These are phyloP conservation scores for Fusarium sp. DNA, from an alignment of 2,329 filamentous ascomycete species.

Conservation along the genomic window DNA sequence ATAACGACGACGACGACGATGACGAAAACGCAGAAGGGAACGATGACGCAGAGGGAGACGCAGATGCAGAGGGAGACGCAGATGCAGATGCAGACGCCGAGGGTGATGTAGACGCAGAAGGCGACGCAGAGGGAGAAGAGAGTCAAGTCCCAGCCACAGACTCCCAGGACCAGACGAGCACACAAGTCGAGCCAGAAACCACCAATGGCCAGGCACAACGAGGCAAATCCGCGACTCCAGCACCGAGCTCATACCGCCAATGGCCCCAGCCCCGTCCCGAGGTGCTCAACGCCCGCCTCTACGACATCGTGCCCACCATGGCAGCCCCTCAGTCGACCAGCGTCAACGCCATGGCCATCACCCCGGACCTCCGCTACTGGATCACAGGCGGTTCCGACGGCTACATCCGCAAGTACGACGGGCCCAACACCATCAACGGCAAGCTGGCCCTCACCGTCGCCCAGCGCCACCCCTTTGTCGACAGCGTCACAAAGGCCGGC, in stretches of 20 bases:
- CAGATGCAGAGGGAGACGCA: conserved; percentile 52
- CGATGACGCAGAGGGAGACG: conserved; percentile 52
- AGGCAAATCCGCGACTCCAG: conserved; percentile 47
- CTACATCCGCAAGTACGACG: conserved; percentile 97
- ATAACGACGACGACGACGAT: no score
- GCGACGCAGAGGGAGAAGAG: conserved; percentile 53
- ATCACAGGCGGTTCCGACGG: conserved; percentile 94
- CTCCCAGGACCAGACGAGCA: conserved; percentile 52
- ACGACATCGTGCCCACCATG: conserved; percentile 97
- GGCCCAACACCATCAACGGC: conserved; percentile 92
- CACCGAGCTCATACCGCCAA: conserved; percentile 37
- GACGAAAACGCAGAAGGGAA: conserved; percentile 46
- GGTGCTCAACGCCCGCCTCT: conserved; percentile 80
- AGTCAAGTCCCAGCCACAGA: conserved; percentile 44
- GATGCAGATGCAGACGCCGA: conserved; percentile 53
- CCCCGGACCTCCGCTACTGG: conserved; percentile 93
- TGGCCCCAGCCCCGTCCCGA: conserved; percentile 78
- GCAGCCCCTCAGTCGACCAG: conserved; percentile 95
- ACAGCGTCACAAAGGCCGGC: conserved; percentile 95
- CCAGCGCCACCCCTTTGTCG: conserved; percentile 95
- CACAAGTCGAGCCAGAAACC: conserved; percentile 48
- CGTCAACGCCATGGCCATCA: conserved; percentile 91
- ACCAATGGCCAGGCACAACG: conserved; percentile 39
- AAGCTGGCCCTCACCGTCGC: conserved; percentile 94
- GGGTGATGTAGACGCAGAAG: conserved; percentile 55